phyloP scores from a whole-genome alignment of 2,329 filamentous ascomycete species.

The Cryphonectria japonica region DNA sequence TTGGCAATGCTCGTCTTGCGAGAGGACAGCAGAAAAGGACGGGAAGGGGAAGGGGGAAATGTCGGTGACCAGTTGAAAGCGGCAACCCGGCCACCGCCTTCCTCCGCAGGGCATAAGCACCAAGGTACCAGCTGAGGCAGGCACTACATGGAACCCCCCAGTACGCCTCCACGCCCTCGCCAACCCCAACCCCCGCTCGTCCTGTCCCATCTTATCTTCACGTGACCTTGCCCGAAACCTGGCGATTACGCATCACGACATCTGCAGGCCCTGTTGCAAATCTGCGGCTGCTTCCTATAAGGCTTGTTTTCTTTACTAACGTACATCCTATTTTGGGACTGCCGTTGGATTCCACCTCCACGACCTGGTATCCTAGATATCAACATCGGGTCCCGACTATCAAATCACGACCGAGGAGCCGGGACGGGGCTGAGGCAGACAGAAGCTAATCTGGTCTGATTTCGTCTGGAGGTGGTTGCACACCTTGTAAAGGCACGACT shows the following conservation, averaged over 20 bases:
- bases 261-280: slow-evolving; percentile 19
- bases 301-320: background rate
- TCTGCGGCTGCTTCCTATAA: slow-evolving; percentile 8
- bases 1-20: background rate
- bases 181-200: no score
- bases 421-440: no score
- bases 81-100: slow-evolving; percentile 7
- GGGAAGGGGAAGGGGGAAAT: slow-evolving; percentile 5
- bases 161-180: no score
- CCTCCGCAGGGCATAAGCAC: background rate
- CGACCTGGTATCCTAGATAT: background rate
- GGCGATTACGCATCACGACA: slow-evolving; percentile 24
- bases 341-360: background rate
- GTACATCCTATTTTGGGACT: background rate
- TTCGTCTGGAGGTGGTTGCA: background rate
- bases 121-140: no score
- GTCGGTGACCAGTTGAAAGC: slow-evolving; percentile 7
- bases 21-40: background rate
- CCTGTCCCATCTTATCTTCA: slow-evolving; percentile 23
- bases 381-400: slow-evolving; percentile 22
- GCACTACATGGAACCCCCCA: no score
- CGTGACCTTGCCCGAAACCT: slow-evolving; percentile 21
- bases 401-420: slow-evolving; percentile 20
- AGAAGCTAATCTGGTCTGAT: background rate
- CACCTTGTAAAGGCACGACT: slow-evolving; percentile 6